phyloP scores from a whole-genome alignment of 2,329 filamentous ascomycete genomes.

The Coniochaeta hoffmannii region DNA sequence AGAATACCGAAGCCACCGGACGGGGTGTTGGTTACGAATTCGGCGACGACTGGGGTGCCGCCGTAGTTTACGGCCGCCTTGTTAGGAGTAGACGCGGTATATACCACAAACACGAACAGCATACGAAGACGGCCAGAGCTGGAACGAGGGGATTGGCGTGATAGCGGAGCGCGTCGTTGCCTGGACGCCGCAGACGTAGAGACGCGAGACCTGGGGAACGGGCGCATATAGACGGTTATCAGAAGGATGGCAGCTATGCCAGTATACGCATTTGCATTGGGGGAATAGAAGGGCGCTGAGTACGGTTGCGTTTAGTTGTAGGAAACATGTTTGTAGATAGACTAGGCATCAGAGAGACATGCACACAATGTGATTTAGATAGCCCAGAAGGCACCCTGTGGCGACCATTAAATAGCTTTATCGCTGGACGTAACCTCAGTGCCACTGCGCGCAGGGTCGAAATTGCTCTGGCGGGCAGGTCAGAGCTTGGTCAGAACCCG shows the following conservation, averaged over 20 bases:
- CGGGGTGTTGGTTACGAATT: not conserved
- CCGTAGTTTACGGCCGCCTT: not conserved
- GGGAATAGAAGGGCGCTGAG: not conserved
- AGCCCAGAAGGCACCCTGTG: too few relatives aligned
- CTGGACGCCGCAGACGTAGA: not conserved
- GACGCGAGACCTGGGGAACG: not conserved
- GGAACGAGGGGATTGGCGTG: not conserved
- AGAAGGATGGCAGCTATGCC: not conserved
- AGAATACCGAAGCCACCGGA: slow-evolving; percentile 13
- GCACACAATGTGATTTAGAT: too few relatives aligned
- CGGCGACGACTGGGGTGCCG: not conserved
- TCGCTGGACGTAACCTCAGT: too few relatives aligned
- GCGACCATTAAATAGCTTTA: too few relatives aligned
- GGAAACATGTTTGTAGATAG: too few relatives aligned
- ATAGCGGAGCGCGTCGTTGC: not conserved
- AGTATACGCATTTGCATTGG: not conserved
- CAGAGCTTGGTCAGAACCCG: too few relatives aligned
- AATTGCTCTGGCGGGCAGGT: too few relatives aligned
- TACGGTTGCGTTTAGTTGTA: too few relatives aligned
- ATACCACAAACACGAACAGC: too few relatives aligned
- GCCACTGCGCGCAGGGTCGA: too few relatives aligned
- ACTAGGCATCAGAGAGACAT: too few relatives aligned
- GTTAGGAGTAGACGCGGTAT: too few relatives aligned
- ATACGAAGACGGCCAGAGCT: not conserved
- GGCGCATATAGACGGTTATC: not conserved